Percentiles rank a stretch among this genome's conserved stretches.
phyloP scores from a whole-genome alignment of 306 rosid species.

The Dryas drummondii region DNA sequence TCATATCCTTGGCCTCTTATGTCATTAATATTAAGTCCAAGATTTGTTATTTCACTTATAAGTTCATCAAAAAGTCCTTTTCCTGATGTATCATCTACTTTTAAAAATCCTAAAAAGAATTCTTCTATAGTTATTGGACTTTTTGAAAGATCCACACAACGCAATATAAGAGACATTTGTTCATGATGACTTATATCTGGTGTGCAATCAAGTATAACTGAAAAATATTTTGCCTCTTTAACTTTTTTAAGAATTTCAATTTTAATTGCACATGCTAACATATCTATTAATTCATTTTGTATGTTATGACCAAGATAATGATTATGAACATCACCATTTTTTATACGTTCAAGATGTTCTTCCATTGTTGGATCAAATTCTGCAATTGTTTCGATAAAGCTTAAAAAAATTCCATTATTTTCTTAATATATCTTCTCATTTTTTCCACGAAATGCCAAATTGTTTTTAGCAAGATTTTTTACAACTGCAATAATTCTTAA shows the following conservation, averaged over 20 bases:
- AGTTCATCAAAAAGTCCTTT: not conserved
- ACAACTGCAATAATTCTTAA: no score
- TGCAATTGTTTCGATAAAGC: not conserved
- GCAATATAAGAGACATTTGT: not conserved
- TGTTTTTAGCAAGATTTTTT: no score
- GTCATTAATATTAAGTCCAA: no score
- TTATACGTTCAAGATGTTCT: not conserved
- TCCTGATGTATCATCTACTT: not conserved
- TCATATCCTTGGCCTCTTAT: no score
- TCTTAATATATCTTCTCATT: no score
- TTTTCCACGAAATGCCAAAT: no score
- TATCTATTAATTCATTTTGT: not conserved
- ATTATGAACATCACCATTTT: not conserved
- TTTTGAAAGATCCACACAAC: not conserved
- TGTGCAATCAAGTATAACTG: not conserved
- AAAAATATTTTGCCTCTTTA: constrained; percentile 9
- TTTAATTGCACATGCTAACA: not conserved
- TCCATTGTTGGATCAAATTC: not conserved
- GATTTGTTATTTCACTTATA: no score
- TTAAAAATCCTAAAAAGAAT: not conserved
- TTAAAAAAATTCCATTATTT: no score
- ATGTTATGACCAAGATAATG: not conserved
- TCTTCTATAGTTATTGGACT: not conserved
- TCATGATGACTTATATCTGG: not conserved
- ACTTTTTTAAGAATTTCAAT: not conserved